Evolutionary conservation across 2,329 filamentous ascomycete genomes (phyloP), one percentile per base, ranked within the genome.

Genomic region (Pseudocercospora fuligena): DNA sequence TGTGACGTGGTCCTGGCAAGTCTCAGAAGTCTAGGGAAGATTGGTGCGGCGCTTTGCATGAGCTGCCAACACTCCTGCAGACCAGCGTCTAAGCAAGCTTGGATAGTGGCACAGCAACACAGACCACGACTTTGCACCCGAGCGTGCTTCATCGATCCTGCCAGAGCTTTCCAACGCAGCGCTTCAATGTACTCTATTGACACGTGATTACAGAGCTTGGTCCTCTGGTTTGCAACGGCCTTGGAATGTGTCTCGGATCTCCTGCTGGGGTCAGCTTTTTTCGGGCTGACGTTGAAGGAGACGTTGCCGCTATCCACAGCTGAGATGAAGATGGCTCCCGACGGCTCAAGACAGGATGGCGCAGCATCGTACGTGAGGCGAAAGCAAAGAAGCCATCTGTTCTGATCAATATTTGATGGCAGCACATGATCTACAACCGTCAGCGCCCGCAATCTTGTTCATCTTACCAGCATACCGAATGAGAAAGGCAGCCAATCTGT

Each of bases 1-100:
- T 66, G 61, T 70, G 68, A 70, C 66, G 68, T 69, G 68, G 68
- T 58, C 64, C 60, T 62, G 60, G 64, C 36, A 59, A 63, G 64
- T 61, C 60, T 54, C 60, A 60, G 53, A 60, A 62, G 57, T 59
- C 43, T 47, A 56, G 47, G 36, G 47, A 29, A 54, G 29, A 16
- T 54, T 19, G 31, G 60, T 40, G 49, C 66, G 57, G 62, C 65
- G 63, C 53, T 54, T 54, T 66, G 49, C 62, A 62, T 61, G 60
- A 67, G 60, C 43, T 49, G 62, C 60, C 60, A 65, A 64, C 66
- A 57, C 53, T 63, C 58, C 67, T 66, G 58, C 67, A 47, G 57
- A 27, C 49, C 58, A 65, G 49, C 57, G 60, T 60, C 46, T 21
- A 58, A 47, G 58, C 58, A 56, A 60, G 61, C 54, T 56, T 58